These are phyloP conservation scores for Venturia effusa DNA, from an alignment of 2,329 filamentous ascomycete genomes.

Conservation along the genomic window DNA sequence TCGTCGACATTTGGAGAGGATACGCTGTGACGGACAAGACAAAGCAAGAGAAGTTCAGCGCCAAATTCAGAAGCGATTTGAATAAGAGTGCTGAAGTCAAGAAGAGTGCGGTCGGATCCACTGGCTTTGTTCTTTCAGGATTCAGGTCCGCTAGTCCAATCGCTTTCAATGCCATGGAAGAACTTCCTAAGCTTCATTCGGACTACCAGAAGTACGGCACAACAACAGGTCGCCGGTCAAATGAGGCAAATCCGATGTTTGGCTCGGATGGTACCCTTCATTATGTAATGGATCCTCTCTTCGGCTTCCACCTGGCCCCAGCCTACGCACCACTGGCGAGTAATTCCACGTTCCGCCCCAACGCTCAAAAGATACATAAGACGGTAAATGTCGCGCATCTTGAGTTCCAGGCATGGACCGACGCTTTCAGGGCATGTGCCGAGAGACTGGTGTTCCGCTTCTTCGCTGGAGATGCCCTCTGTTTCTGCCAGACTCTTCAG, in stretches of 20 bases:
- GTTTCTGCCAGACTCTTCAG: conserved; percentile 43
- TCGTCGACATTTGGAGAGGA: conserved; percentile 30
- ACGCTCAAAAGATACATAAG: neutral
- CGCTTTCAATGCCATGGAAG: neutral
- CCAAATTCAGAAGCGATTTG: neutral
- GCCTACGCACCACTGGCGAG: neutral
- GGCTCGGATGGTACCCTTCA: conserved; percentile 29
- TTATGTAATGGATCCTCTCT: conserved; percentile 40
- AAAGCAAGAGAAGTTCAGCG: neutral
- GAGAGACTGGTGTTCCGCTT: conserved; percentile 35
- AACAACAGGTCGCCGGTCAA: conserved; percentile 11
- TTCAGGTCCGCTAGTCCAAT: neutral
- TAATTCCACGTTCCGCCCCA: neutral
- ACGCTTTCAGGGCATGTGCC: conserved; percentile 26
- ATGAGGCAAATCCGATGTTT: conserved; percentile 34
- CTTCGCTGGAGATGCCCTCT: conserved; percentile 37
- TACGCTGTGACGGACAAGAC: conserved; percentile 18
- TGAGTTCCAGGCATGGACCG: conserved; percentile 39
- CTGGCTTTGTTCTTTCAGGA: neutral
- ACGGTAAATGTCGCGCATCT: conserved; percentile 26
- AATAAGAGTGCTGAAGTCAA: neutral
- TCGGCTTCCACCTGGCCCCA: conserved; percentile 38
- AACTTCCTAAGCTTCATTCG: neutral
- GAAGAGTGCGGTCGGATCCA: neutral
- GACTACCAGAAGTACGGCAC: conserved; percentile 11